phyloP scores from a whole-genome alignment of 495 filamentous ascomycete genomes.

The Oidiodendron maius region DNA sequence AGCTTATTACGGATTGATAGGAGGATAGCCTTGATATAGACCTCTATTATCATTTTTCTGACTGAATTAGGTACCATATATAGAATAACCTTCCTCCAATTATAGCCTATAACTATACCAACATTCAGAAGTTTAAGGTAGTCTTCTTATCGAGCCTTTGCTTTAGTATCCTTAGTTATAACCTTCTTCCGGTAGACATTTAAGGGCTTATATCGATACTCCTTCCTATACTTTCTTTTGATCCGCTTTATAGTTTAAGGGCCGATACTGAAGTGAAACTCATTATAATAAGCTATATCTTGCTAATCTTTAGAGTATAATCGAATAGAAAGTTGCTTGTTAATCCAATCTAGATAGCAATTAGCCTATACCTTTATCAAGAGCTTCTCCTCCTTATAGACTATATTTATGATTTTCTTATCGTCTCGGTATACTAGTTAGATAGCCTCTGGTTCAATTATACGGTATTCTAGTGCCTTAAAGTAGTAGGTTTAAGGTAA shows the following conservation, averaged over 20 bases:
- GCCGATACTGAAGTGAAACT: constrained; percentile 10
- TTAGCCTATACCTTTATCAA: background rate
- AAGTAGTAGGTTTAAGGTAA: background rate
- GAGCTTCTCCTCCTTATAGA: background rate
- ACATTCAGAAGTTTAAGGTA: constrained; percentile 3
- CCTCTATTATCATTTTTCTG: constrained; percentile 3
- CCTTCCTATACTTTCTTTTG: background rate
- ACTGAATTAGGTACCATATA: constrained; percentile 8
- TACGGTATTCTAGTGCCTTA: background rate
- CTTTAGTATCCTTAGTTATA: constrained; percentile 9
- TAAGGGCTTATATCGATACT: background rate
- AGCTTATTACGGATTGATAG: background rate
- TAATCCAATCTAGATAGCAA: background rate
- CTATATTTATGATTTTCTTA: background rate
- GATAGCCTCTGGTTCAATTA: background rate
- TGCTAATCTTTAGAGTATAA: constrained; percentile 1
- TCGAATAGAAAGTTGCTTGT: background rate
- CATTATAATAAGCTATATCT: constrained; percentile 8
- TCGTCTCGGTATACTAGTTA: background rate
- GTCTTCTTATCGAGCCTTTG: constrained; percentile 7
- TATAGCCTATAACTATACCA: constrained; percentile 10
- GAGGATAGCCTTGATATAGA: constrained; percentile 1
- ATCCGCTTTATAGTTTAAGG: constrained; percentile 4
- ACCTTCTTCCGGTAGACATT: constrained; percentile 8
- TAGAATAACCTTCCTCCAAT: constrained; percentile 1